A percentile compares a stretch with the other conserved stretches of the same genome.
phyloP scores from a whole-genome alignment of 805 yeast species.

The Lipomyces orientalis region DNA sequence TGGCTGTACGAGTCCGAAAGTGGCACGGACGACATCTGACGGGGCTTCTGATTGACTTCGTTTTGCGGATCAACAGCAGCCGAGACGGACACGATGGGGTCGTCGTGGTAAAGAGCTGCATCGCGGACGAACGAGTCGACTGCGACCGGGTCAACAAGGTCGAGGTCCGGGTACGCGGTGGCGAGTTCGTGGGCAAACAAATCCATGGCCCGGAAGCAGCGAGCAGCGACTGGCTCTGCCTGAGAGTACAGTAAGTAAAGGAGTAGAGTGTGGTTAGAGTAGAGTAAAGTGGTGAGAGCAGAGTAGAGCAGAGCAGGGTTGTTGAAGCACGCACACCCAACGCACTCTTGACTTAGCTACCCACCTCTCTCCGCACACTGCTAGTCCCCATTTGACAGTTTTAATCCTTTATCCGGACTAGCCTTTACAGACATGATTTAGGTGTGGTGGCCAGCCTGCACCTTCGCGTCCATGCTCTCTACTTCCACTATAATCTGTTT shows the following conservation, averaged over 20 bases:
- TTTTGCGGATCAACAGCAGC: not conserved
- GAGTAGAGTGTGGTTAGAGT: conserved; percentile 5
- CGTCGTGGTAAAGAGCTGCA: conserved; percentile 2
- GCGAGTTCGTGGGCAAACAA: conserved; percentile 12
- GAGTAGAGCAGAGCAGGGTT: not conserved
- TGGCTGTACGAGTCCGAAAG: conserved; percentile 7
- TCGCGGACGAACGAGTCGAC: conserved; percentile 3
- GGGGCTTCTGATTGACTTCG: conserved; percentile 11
- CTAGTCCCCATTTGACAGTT: not conserved
- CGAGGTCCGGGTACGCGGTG: conserved; percentile 3
- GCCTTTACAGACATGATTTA: not conserved
- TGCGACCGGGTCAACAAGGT: conserved; percentile 8
- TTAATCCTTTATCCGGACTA: not conserved
- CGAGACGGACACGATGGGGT: conserved; percentile 4
- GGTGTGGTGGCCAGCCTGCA: not conserved
- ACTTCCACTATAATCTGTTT: not conserved
- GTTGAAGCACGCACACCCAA: not conserved
- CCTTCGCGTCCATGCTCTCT: not conserved
- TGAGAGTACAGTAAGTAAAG: conserved; percentile 1
- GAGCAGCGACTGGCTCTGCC: conserved; percentile 7
- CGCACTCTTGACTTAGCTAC: not conserved
- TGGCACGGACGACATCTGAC: conserved; percentile 12
- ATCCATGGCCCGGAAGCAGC: conserved; percentile 15
- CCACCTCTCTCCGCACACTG: not conserved
- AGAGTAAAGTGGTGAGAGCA: not conserved